phyloP scores from a whole-genome alignment of 768 basidiomycete species.

The Chalciporus pseudorubinellus region DNA sequence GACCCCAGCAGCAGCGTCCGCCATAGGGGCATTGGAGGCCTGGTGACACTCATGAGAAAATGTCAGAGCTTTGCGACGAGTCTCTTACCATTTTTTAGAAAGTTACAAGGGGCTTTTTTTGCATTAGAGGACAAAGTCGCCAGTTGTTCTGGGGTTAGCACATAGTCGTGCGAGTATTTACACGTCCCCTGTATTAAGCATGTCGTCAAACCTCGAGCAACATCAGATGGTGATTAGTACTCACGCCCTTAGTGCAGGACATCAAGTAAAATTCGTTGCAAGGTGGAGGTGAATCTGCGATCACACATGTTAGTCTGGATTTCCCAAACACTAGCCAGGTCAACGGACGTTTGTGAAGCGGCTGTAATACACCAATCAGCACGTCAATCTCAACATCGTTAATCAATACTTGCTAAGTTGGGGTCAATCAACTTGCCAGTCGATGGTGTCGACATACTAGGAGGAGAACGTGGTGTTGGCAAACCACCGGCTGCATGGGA shows the following conservation, averaged over 20 bases:
- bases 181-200: conserved; percentile 51
- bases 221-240: conserved; percentile 13
- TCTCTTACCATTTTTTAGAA: conserved; percentile 67
- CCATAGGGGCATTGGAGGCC: conserved; percentile 76
- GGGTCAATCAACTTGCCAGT: conserved; percentile 53
- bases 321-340: conserved; percentile 6
- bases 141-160: conserved; percentile 68
- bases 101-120: conserved; percentile 85
- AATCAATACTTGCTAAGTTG: conserved; percentile 46
- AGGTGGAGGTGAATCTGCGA: conserved; percentile 73
- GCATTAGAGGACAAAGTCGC: conserved; percentile 70
- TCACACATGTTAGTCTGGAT: conserved; percentile 4
- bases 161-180: conserved; percentile 84
- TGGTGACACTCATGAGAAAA: conserved; percentile 25
- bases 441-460: conserved; percentile 31
- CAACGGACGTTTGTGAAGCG: conserved; percentile 71
- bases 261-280: conserved; percentile 85
- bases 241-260: conserved; percentile 76
- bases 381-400: neutral
- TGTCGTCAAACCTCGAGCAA: conserved; percentile 12
- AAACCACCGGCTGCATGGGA: conserved; percentile 57
- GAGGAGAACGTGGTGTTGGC: conserved; percentile 64
- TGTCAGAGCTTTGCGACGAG: neutral
- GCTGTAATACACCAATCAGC: conserved; percentile 41
- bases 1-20: conserved; percentile 78